A percentile compares a stretch with the other conserved stretches of the same genome.
phyloP scores from a whole-genome alignment of 257 asterid species.

The Solanum sitiens region DNA sequence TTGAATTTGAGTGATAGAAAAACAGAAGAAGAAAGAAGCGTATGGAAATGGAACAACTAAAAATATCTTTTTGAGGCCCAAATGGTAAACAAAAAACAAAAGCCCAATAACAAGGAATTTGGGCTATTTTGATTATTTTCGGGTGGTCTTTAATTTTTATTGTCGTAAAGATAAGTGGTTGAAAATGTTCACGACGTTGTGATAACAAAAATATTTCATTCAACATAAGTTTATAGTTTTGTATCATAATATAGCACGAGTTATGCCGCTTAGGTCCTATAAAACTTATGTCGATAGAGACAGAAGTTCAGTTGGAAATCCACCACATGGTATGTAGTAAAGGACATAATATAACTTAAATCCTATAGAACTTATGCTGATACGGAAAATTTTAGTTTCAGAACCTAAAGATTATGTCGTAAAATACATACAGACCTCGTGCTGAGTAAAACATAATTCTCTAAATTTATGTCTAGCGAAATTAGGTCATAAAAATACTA shows the following conservation, averaged over 20 bases:
- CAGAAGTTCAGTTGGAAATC: too few relatives aligned
- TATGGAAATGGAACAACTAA: not conserved
- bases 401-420: too few relatives aligned
- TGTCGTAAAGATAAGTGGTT: too few relatives aligned
- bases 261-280: not conserved
- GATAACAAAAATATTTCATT: not conserved
- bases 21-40: not conserved
- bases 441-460: not conserved
- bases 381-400: too few relatives aligned
- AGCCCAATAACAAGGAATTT: not conserved
- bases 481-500: not conserved
- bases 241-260: not conserved
- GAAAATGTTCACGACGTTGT: too few relatives aligned
- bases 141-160: not conserved
- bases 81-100: not conserved
- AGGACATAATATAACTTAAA: not conserved
- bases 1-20: not conserved
- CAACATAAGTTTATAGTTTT: not conserved
- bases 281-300: not conserved
- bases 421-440: too few relatives aligned
- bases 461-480: not conserved
- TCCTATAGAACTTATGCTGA: not conserved
- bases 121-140: not conserved
- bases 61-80: not conserved
- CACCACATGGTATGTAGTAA: not conserved